Base-by-base conservation (phyloP, 495 filamentous ascomycete species). In the Hypoxylon rickii region DNA sequence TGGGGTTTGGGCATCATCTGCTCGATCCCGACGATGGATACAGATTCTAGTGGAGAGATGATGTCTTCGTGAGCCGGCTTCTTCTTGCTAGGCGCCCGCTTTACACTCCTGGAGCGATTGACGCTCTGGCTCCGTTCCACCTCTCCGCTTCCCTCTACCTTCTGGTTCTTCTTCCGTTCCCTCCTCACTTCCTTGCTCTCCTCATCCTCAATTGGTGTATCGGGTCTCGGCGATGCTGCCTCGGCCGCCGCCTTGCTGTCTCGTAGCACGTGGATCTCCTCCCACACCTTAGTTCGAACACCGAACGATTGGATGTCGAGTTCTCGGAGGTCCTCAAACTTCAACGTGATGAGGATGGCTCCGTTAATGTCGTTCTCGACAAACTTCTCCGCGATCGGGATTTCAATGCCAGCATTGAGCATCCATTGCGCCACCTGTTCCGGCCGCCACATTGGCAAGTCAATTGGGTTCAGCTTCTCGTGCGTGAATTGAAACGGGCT, bases 251-350 rank as follows among this genome's bases (percentile, higher is more conserved):
- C 56, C 26, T 80, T 79, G 54, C 79, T 86, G 48, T 83, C 81
- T 34, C 86, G 79, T 10, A 96, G 81, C 7, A 77, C 70, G 59
- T 87, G 81, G 49, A 97, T 96, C 55, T 88, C 86, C 58, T 84
- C 83, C 92, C 95, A 96, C 0, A 98, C 64, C 54, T 81, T 82
- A 44, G 90, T 90, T 16, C 94, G 83, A 58, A 93, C 90, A 12
- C 94, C 94, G 71, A 97, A 97, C 0, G 94, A 97, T n/a, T 79
- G 73, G 53, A 98, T 95, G 16, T 88, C 88, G 3, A 97, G 84
- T 72, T 98, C 94, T 64, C 92, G 91, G n/a, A 98, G 77, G 65
- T 97, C 92, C 26, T 96, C 89, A 59, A 89, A 83, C 64, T 96
- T 88, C n/a, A 98, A 75, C 12, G 88, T 86, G 18, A 93, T 83